These are phyloP conservation scores for Angophora floribunda DNA, from an alignment of 345 rosid genomes.

Conservation along the genomic window DNA sequence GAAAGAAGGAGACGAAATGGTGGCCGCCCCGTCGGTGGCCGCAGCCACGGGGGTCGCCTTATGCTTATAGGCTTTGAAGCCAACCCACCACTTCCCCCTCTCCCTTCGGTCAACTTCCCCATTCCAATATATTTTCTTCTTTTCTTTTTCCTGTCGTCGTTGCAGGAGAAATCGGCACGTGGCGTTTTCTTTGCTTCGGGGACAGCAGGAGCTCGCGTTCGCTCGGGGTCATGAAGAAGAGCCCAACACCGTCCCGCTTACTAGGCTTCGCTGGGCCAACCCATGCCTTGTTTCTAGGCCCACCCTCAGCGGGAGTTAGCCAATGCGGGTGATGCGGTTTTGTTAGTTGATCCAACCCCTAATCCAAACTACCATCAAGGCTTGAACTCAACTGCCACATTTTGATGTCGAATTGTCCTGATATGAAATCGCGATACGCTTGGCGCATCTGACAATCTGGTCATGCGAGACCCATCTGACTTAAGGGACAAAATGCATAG, in stretches of 20 bases:
- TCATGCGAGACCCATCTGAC: background rate
- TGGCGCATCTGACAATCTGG: background rate
- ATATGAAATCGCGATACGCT: too few relatives aligned
- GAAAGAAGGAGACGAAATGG: background rate
- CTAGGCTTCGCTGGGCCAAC: background rate
- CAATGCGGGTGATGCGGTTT: too few relatives aligned
- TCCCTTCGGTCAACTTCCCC: too few relatives aligned
- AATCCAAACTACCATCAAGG: background rate
- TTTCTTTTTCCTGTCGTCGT: too few relatives aligned
- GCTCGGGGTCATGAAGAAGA: background rate
- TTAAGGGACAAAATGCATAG: background rate
- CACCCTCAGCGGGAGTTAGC: background rate
- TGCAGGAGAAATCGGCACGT: too few relatives aligned
- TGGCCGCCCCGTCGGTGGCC: background rate
- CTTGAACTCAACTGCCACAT: background rate
- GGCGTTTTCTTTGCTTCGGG: too few relatives aligned
- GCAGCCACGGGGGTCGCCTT: background rate
- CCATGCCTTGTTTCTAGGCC: background rate
- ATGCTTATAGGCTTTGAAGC: background rate
- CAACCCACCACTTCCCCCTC: too few relatives aligned
- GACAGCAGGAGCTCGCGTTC: background rate
- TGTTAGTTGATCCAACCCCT: background rate
- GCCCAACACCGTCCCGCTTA: background rate
- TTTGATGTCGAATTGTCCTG: background rate
- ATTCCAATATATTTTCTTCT: too few relatives aligned